A percentile compares a stretch with the other conserved stretches of the same genome.
Evolutionary conservation across 495 filamentous ascomycete species (phyloP).

Genomic region (Annulohypoxylon bovei): DNA sequence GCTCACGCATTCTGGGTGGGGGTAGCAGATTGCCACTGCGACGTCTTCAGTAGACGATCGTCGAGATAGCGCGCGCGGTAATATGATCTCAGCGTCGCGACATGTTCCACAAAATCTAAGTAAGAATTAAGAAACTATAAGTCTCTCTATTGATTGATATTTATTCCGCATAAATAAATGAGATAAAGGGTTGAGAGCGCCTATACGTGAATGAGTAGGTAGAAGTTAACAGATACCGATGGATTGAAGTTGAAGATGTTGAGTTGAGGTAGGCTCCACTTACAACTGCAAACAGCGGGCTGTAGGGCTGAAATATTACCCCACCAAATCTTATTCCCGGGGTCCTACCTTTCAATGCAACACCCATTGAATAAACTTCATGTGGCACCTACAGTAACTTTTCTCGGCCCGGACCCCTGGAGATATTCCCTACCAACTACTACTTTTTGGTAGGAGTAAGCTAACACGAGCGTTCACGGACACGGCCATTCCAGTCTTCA

Average conservation of each 20-base stretch:
- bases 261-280: not conserved
- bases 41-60: not conserved
- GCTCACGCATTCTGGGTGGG: constrained; percentile 48
- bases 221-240: not conserved
- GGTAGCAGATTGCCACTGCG: not conserved
- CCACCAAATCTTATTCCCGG: not conserved
- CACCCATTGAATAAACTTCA: no score
- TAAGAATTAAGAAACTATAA: not conserved
- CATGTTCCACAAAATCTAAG: not conserved
- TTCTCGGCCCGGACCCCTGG: not conserved
- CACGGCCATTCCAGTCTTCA: no score
- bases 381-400: no score
- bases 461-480: no score
- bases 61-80: not conserved
- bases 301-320: not conserved
- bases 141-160: not conserved
- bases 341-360: constrained; percentile 5
- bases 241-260: not conserved
- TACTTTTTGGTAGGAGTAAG: no score
- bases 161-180: not conserved
- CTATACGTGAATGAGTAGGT: not conserved
- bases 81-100: not conserved
- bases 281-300: not conserved
- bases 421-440: not conserved
- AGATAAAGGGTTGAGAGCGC: not conserved